Evolutionary conservation across 768 basidiomycete genomes (phyloP), one percentile per base, ranked within the genome.

Genomic region (Kwoniella dendrophila): DNA sequence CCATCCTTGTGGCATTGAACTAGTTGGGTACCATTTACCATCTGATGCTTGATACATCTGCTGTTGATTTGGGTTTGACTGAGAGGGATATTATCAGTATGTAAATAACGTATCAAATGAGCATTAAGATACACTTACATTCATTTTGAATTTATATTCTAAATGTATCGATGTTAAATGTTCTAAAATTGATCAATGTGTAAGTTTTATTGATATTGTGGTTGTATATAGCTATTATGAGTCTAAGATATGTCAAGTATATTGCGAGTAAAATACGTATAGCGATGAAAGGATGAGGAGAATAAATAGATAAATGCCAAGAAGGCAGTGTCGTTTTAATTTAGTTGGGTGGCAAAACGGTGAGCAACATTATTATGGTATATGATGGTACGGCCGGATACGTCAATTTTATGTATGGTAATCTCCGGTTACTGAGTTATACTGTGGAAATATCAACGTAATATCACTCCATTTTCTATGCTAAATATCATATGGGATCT

Each of bases 1-100:
- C 62, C 62, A 63, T 29, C 48, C 48, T 38, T 63, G 62, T 1
- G 62, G 62, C 62, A 63, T 63, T 4, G 62, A 48, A 20, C 50
- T 41, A 27, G 54, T 59, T n/a, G 69, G 69, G 49, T 73, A 71
- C 67, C 67, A 70, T 40, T 70, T 64, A 4, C 72, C 72, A 50
- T 73, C 71, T 29, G 62, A 64, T 7, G 72, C 72, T 43, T 68
- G 69, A 38, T 73, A 73, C 64, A 68, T 68, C 45, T 65, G 59
- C n/a, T 67, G 66, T 27, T 48, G 43, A 26, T 27, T 27, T 34
- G 30, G 62, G 22, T 49, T 29, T 34, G 26, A 20, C 54, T 63
- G 24, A 11, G 33, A 11, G 33, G 22, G 22, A 41, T 20, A 30
- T 26, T 14, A 22, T 51, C 45, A 26, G 56, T 18, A 11, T 40